Evolutionary conservation across 1,284 basidiomycete species (phyloP).

Genomic region (Sanguinoderma infundibulare): DNA sequence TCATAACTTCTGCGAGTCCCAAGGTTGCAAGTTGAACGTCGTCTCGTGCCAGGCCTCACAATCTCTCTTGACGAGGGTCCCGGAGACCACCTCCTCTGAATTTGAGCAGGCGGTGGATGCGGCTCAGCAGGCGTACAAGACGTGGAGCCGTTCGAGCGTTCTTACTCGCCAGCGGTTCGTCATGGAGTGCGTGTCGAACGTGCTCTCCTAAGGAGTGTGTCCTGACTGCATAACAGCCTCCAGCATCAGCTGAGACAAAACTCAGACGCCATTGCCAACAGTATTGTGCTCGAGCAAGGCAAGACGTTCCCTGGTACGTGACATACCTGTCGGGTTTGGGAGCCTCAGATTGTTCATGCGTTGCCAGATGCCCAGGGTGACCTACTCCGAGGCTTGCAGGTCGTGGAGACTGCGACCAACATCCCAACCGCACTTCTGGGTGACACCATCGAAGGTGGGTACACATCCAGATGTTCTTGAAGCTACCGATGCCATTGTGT

Average conservation of each 20-base stretch:
- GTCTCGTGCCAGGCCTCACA: conserved; percentile 73
- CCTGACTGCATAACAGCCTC: conserved; percentile 50
- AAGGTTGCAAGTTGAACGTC: neutral
- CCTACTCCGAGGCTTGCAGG: conserved; percentile 91
- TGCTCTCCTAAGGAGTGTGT: neutral
- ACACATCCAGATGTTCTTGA: neutral
- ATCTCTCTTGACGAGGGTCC: conserved; percentile 86
- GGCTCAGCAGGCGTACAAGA: conserved; percentile 87
- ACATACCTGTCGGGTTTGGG: neutral
- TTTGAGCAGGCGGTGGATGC: conserved; percentile 88
- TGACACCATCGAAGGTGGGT: conserved; percentile 87
- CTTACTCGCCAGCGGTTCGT: conserved; percentile 89
- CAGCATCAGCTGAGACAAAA: conserved; percentile 83
- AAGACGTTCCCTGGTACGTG: conserved; percentile 79
- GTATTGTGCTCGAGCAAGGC: conserved; percentile 89
- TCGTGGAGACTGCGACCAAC: conserved; percentile 88
- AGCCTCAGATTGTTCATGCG: neutral
- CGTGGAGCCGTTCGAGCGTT: conserved; percentile 88
- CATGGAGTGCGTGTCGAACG: conserved; percentile 66
- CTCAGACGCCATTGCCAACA: conserved; percentile 74
- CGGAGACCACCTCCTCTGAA: conserved; percentile 85
- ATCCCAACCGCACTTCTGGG: conserved; percentile 88
- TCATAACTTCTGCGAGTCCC: neutral
- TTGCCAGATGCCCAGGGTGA: conserved; percentile 89
- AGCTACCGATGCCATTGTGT: neutral